These are phyloP conservation scores for Aspergillus bertholletiae DNA, from an alignment of 495 filamentous ascomycete species.

Conservation along the genomic window DNA sequence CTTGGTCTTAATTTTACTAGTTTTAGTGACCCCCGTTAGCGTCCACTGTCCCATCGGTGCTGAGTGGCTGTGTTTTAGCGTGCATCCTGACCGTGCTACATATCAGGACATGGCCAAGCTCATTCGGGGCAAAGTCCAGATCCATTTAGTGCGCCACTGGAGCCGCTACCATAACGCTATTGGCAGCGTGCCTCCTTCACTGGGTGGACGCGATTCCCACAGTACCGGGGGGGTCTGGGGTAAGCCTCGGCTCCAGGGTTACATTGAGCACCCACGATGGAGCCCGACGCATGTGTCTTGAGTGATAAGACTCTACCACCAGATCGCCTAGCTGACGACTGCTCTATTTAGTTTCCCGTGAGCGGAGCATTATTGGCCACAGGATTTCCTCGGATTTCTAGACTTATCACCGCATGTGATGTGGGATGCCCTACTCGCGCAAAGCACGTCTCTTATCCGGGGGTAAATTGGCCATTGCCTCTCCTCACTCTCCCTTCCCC, in stretches of 20 bases:
- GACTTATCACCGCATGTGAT: neutral
- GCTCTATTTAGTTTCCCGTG: neutral
- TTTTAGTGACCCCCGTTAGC: neutral
- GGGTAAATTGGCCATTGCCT: neutral
- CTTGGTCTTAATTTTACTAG: neutral
- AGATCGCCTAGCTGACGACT: neutral
- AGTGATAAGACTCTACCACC: neutral
- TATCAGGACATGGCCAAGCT: neutral
- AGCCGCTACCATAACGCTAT: neutral
- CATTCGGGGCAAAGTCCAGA: neutral
- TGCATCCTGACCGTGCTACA: neutral
- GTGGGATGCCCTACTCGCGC: neutral
- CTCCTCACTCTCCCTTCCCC: neutral
- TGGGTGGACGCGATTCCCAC: neutral
- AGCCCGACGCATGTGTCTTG: slow-evolving; percentile 4
- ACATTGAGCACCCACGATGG: neutral
- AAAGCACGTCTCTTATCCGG: neutral
- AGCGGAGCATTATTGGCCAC: neutral
- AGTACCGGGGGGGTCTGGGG: slow-evolving; percentile 1
- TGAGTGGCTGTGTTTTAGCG: neutral
- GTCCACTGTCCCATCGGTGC: neutral
- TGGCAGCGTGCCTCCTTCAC: neutral
- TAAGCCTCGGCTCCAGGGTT: slow-evolving; percentile 1
- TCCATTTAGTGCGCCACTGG: neutral
- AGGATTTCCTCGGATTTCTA: neutral